phyloP scores from a whole-genome alignment of 805 yeast genomes.

The Metschnikowia sp. region DNA sequence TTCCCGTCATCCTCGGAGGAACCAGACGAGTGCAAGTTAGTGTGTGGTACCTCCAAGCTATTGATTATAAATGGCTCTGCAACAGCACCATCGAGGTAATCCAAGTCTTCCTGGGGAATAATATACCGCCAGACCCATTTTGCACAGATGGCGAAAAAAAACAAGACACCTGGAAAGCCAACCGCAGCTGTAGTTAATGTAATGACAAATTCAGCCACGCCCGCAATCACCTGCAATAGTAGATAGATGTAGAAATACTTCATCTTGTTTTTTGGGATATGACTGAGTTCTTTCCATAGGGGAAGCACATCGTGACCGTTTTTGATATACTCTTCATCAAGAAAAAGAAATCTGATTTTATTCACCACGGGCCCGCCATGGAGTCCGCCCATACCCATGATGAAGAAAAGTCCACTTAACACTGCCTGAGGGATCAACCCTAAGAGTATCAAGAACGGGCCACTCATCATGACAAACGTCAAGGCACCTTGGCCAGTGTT shows the following conservation, averaged over 20 bases:
- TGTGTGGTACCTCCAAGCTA: slow-evolving; percentile 29
- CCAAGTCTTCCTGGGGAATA: slow-evolving; percentile 60
- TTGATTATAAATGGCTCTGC: slow-evolving; percentile 55
- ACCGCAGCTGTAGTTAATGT: slow-evolving; percentile 88
- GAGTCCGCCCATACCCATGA: slow-evolving; percentile 86
- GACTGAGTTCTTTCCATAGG: slow-evolving; percentile 29
- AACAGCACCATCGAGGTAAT: slow-evolving; percentile 61
- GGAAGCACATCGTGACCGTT: slow-evolving; percentile 36
- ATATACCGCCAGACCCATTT: slow-evolving; percentile 55
- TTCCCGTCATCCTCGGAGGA: slow-evolving; percentile 2
- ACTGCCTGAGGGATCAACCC: slow-evolving; percentile 91
- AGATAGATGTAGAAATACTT: slow-evolving; percentile 58
- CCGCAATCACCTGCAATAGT: slow-evolving; percentile 59
- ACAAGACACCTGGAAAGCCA: slow-evolving; percentile 85
- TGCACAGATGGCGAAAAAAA: slow-evolving; percentile 66
- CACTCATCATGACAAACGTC: slow-evolving; percentile 82
- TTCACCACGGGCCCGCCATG: slow-evolving; percentile 62
- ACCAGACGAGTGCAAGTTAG: slow-evolving; percentile 1
- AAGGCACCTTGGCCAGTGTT: slow-evolving; percentile 82
- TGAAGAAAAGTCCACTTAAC: slow-evolving; percentile 85
- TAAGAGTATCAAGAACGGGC: slow-evolving; percentile 78
- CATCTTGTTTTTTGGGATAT: slow-evolving; percentile 22
- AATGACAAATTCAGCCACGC: slow-evolving; percentile 78
- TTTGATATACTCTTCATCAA: slow-evolving; percentile 47
- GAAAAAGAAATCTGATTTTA: slow-evolving; percentile 58